A percentile compares a stretch with the other conserved stretches of the same genome.
These are phyloP conservation scores for Endocalyx cinctus DNA, from an alignment of 2,329 filamentous ascomycete genomes.

Conservation along the genomic window DNA sequence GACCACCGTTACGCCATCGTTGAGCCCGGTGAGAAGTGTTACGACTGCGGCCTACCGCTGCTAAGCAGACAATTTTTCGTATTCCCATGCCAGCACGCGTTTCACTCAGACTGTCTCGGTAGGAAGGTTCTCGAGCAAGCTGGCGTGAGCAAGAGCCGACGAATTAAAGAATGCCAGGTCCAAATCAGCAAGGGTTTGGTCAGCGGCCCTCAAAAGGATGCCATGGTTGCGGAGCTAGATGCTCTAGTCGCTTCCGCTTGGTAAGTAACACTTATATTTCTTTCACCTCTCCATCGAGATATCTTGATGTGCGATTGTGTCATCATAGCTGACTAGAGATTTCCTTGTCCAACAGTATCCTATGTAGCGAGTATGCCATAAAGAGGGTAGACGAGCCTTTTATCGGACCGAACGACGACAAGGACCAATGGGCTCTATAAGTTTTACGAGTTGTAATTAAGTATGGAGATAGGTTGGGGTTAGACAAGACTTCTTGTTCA, in stretches of 20 bases:
- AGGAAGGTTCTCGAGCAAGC: constrained; percentile 79
- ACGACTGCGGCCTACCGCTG: constrained; percentile 78
- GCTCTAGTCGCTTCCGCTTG: constrained; percentile 86
- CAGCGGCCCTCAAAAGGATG: constrained; percentile 68
- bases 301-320: neutral
- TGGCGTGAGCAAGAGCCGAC: constrained; percentile 67
- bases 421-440: constrained; percentile 74
- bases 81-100: constrained; percentile 96
- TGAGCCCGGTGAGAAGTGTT: constrained; percentile 91
- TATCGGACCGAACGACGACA: constrained; percentile 66
- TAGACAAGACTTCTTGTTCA: no score
- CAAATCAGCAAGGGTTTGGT: constrained; percentile 75
- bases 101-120: constrained; percentile 91
- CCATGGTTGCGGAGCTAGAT: constrained; percentile 83
- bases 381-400: constrained; percentile 94
- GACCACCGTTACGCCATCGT: constrained; percentile 93
- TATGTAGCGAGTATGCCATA: constrained; percentile 93
- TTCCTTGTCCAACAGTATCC: constrained; percentile 54
- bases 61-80: constrained; percentile 94
- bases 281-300: neutral
- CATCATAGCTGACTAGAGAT: no score
- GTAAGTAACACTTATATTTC: constrained; percentile 42
- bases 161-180: constrained; percentile 80
- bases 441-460: no score
- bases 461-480: no score